These are phyloP conservation scores for Boletus patriciae DNA, from an alignment of 768 basidiomycete species.

Conservation along the genomic window DNA sequence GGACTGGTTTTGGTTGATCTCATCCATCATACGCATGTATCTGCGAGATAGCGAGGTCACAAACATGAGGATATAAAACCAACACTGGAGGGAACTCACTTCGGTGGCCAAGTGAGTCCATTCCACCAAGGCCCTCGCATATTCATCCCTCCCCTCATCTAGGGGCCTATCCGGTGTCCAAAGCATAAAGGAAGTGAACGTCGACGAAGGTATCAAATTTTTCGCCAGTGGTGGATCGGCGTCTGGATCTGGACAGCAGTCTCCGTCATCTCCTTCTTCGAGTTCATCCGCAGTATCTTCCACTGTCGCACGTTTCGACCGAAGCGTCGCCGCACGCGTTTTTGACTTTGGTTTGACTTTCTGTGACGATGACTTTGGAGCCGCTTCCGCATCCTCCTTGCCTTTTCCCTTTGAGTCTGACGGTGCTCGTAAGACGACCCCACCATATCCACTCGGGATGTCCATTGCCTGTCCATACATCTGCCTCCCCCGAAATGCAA, in stretches of 20 bases:
- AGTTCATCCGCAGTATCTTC: conserved; percentile 31
- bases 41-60: conserved; percentile 10
- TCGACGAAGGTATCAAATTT: conserved; percentile 47
- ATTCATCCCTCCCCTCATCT: conserved; percentile 71
- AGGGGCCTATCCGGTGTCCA: conserved; percentile 76
- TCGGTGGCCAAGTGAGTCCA: conserved; percentile 67
- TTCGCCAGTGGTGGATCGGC: conserved; percentile 20
- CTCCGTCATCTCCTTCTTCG: conserved; percentile 24
- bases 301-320: conserved; percentile 25
- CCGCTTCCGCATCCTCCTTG: conserved; percentile 10
- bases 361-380: conserved; percentile 2
- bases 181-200: conserved; percentile 67
- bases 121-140: conserved; percentile 63
- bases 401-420: conserved; percentile 14
- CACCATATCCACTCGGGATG: conserved; percentile 66
- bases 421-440: conserved; percentile 53
- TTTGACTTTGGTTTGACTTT: conserved; percentile 14
- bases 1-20: not conserved
- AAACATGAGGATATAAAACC: not conserved
- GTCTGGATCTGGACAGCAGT: conserved; percentile 11
- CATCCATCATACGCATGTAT: conserved; percentile 29
- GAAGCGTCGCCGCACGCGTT: conserved; percentile 11
- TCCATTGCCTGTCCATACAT: conserved; percentile 64
- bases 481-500: conserved; percentile 74
- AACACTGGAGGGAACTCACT: conserved; percentile 39